Evolutionary conservation across 2,329 filamentous ascomycete species (phyloP).

Genomic region (Colletotrichum sp.): DNA sequence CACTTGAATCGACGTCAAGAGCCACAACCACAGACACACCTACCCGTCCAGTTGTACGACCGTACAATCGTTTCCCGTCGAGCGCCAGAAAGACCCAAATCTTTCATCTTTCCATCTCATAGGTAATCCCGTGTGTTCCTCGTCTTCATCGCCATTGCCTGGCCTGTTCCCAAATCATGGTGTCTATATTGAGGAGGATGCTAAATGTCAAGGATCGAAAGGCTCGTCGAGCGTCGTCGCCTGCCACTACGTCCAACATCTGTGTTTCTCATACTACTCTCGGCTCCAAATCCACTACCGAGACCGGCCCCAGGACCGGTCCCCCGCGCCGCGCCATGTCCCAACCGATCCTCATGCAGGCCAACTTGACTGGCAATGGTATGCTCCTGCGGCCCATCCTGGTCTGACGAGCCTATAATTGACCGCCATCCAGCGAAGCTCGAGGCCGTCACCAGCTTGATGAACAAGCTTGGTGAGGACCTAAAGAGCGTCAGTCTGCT

Average conservation of each 20-base stretch:
- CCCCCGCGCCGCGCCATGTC: constrained; percentile 3
- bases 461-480: constrained; percentile 68
- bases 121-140: neutral
- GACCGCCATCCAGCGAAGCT: constrained; percentile 61
- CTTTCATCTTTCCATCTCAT: neutral
- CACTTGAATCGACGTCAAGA: constrained; percentile 2
- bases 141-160: neutral
- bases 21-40: neutral
- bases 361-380: constrained; percentile 12
- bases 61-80: neutral
- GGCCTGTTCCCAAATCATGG: neutral
- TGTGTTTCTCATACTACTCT: neutral
- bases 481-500: constrained; percentile 63
- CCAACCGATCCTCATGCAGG: constrained; percentile 5
- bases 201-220: constrained; percentile 1
- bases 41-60: neutral
- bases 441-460: constrained; percentile 68
- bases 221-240: neutral
- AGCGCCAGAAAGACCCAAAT: neutral
- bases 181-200: constrained; percentile 1
- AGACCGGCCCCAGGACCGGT: neutral
- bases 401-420: neutral
- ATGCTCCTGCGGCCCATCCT: neutral
- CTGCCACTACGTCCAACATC: neutral
- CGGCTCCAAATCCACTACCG: neutral